Conservation (phyloP, 805 yeast species). For the Metschnikowia matae region DNA sequence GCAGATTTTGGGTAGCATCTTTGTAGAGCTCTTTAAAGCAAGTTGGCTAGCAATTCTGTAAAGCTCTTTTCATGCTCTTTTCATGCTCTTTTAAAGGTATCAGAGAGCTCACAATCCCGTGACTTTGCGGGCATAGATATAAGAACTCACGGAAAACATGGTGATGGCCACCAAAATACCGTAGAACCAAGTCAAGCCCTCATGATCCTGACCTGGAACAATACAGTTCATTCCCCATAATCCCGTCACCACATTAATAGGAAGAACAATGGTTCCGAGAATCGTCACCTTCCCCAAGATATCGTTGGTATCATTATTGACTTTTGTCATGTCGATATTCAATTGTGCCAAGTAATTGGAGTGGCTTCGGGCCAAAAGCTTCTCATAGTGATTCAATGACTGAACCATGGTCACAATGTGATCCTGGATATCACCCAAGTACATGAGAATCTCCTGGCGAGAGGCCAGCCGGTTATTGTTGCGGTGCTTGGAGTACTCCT, state of each 20-base stretch:
- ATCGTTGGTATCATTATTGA: slow-evolving; percentile 95
- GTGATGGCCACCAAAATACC: slow-evolving; percentile 34
- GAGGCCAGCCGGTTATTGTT: slow-evolving; percentile 45
- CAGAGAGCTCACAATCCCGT: slow-evolving; percentile 28
- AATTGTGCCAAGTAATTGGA: slow-evolving; percentile 95
- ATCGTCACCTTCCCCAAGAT: slow-evolving; percentile 90
- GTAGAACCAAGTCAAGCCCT: slow-evolving; percentile 41
- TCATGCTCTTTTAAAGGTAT: too few relatives aligned
- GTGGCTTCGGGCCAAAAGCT: slow-evolving; percentile 89
- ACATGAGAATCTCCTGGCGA: slow-evolving; percentile 77
- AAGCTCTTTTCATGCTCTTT: too few relatives aligned
- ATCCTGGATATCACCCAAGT: slow-evolving; percentile 95
- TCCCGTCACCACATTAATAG: slow-evolving; percentile 93
- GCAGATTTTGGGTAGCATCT: too few relatives aligned
- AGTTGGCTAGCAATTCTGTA: too few relatives aligned
- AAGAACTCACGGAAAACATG: slow-evolving; percentile 33
- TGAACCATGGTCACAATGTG: slow-evolving; percentile 98
- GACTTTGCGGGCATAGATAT: slow-evolving; percentile 37
- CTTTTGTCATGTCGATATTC: slow-evolving; percentile 96
- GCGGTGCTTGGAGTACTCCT: slow-evolving; percentile 5
- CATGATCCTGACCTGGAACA: slow-evolving; percentile 81
- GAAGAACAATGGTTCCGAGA: slow-evolving; percentile 90
- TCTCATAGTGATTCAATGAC: slow-evolving; percentile 89
- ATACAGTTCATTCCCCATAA: slow-evolving; percentile 98
- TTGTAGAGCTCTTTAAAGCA: too few relatives aligned